phyloP scores from a whole-genome alignment of 129 eudicot genomes.

The Flaveria brownii region DNA sequence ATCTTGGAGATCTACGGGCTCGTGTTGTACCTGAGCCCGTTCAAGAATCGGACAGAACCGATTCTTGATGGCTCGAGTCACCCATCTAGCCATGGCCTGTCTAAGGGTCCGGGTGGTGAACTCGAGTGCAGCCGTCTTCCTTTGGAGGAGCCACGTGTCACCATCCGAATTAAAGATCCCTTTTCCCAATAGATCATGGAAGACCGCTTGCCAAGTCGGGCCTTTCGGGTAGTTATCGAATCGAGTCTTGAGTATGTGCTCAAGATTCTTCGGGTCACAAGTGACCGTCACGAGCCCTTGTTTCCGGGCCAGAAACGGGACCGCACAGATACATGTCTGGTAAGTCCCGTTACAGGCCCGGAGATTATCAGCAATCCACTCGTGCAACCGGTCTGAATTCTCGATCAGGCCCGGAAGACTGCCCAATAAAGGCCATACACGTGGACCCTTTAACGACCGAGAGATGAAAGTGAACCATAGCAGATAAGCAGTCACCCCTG shows the following conservation, averaged over 20 bases:
- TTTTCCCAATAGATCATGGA: conserved; percentile 73
- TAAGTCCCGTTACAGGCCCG: conserved; percentile 89
- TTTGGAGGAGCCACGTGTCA: conserved; percentile 80
- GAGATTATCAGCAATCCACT: conserved; percentile 86
- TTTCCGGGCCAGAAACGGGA: conserved; percentile 76
- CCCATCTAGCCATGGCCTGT: conserved; percentile 96
- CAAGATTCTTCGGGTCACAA: conserved; percentile 82
- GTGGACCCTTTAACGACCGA: conserved; percentile 77
- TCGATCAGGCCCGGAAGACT: conserved; percentile 81
- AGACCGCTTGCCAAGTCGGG: conserved; percentile 92
- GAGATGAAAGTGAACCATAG: conserved; percentile 84
- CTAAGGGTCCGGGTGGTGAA: conserved; percentile 80
- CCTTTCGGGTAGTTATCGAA: conserved; percentile 88
- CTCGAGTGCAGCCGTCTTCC: conserved; percentile 90
- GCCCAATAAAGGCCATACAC: conserved; percentile 89
- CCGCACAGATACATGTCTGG: conserved; percentile 87
- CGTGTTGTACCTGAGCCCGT: conserved; percentile 50
- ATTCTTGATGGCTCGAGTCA: conserved; percentile 68
- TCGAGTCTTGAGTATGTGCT: conserved; percentile 71
- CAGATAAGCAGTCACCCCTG: conserved; percentile 59
- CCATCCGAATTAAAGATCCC: conserved; percentile 92
- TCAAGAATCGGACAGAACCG: conserved; percentile 70
- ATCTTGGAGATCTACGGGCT: conserved; percentile 80
- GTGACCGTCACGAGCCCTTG: conserved; percentile 91
- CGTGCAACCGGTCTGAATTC: conserved; percentile 73